phyloP scores from a whole-genome alignment of 805 yeast genomes.

The Yamadazyma tumulicola region DNA sequence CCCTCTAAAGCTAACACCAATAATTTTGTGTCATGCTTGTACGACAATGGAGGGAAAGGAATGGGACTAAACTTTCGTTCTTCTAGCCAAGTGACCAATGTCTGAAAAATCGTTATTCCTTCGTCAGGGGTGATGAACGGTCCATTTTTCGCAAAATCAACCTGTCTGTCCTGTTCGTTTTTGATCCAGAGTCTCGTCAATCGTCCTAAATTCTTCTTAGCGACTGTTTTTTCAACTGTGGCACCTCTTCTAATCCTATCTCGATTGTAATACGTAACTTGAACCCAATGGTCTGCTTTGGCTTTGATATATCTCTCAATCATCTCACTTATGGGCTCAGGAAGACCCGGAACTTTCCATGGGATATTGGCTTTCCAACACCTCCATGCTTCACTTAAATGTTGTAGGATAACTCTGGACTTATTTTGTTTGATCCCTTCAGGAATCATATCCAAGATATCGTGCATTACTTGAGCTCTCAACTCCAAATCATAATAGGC shows the following conservation, averaged over 20 bases:
- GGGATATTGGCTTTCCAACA: conserved; percentile 99
- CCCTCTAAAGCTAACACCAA: conserved; percentile 86
- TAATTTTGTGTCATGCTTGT: conserved; percentile 90
- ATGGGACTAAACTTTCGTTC: conserved; percentile 78
- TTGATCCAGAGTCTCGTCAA: conserved; percentile 90
- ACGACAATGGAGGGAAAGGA: conserved; percentile 89
- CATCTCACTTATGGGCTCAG: conserved; percentile 81
- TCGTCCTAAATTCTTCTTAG: conserved; percentile 89
- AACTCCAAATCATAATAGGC: conserved; percentile 92
- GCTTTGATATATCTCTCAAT: conserved; percentile 89
- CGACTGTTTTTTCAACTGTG: conserved; percentile 90
- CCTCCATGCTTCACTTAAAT: conserved; percentile 97
- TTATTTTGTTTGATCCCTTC: conserved; percentile 87
- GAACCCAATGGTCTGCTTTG: conserved; percentile 95
- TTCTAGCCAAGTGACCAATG: conserved; percentile 91
- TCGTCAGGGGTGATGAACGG: conserved; percentile 84
- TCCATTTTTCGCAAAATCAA: conserved; percentile 74
- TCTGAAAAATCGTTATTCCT: conserved; percentile 81
- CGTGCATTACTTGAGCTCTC: conserved; percentile 92
- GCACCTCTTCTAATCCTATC: conserved; percentile 87
- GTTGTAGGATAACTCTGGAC: conserved; percentile 85
- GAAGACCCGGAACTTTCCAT: conserved; percentile 96
- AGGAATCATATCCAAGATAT: conserved; percentile 95
- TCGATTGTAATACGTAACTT: conserved; percentile 88
- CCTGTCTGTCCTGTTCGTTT: conserved; percentile 87